Evolutionary conservation across 345 rosid species (phyloP).

Genomic region (Nephelium lappaceum): DNA sequence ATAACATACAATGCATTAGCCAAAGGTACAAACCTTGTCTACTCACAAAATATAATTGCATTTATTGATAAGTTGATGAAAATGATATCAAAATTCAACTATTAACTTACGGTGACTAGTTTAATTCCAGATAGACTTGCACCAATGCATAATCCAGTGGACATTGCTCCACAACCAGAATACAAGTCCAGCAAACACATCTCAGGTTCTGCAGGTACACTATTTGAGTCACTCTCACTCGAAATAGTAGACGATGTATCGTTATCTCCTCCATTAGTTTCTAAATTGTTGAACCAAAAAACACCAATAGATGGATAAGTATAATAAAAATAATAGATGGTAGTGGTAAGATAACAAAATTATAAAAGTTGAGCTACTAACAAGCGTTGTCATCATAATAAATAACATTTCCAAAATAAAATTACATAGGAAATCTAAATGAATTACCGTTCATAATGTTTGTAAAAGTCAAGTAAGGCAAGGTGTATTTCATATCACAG

Average conservation of each 20-base stretch:
- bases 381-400: neutral
- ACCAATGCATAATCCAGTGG: conserved; percentile 49
- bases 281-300: conserved; percentile 14
- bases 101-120: conserved; percentile 33
- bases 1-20: neutral
- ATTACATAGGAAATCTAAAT: neutral
- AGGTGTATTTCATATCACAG: conserved; percentile 41
- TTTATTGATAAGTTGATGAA: neutral
- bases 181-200: conserved; percentile 43
- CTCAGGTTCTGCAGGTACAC: conserved; percentile 3
- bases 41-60: neutral
- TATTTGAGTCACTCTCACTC: conserved; percentile 37
- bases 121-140: conserved; percentile 41
- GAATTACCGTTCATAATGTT: conserved; percentile 25
- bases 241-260: conserved; percentile 40
- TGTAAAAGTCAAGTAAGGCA: conserved; percentile 35
- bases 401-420: neutral
- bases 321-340: neutral
- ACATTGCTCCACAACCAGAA: conserved; percentile 54
- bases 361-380: neutral
- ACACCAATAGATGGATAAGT: neutral
- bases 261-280: conserved; percentile 23
- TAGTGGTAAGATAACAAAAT: neutral
- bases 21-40: neutral
- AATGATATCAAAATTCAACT: neutral